Base-by-base conservation (phyloP, 768 basidiomycete genomes). In the Collybia nuda region DNA sequence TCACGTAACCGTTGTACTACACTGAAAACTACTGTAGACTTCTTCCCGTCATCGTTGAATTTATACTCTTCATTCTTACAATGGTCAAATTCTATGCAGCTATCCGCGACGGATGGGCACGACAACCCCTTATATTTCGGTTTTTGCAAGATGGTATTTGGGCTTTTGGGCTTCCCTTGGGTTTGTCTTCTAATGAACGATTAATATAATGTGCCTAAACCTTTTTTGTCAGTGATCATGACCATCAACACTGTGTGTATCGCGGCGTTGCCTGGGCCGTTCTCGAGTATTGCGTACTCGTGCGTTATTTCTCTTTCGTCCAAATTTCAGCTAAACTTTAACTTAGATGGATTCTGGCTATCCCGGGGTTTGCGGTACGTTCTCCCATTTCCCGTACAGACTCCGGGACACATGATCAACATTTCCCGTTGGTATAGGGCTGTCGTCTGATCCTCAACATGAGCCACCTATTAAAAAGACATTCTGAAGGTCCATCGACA, bases 101-200 rank as follows among this genome's bases (percentile, higher is more conserved):
- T 23, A 48, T 61, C 2, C 55, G 59, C 18, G 61, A 64, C 28
- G 59, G 57, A 8, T 62, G 63, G 63, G 57, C 59, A 7, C 54
- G 52, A 17, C 56, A 60, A 42, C 40, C 55, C n/a, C 47, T 64
- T 22, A 40, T 62, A n/a, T 45, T 59, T 6, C 58, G 59, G 15
- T 64, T 62, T 45, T 48, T 64, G 53, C 55, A 49, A 49, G 59
- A 64, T 48, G 61, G 61, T 6, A 61, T 60, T 37, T 64, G 61
- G 61, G 60, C 59, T 6, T 64, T 63, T 53, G 58, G 52, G 2
- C 46, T 61, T 8, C 62, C 62, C 17, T 63, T 61, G 29, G 22
- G 62, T 61, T 29, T 29, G 59, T 51, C 15, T n/a, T 36, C 11
- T 19, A n/a, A 2, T 29, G 15, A 4, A 9, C 22, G 7, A 11